Evolutionary conservation across 202 grass and related monocot species (phyloP).

Genomic region (Musa balbisiana): DNA sequence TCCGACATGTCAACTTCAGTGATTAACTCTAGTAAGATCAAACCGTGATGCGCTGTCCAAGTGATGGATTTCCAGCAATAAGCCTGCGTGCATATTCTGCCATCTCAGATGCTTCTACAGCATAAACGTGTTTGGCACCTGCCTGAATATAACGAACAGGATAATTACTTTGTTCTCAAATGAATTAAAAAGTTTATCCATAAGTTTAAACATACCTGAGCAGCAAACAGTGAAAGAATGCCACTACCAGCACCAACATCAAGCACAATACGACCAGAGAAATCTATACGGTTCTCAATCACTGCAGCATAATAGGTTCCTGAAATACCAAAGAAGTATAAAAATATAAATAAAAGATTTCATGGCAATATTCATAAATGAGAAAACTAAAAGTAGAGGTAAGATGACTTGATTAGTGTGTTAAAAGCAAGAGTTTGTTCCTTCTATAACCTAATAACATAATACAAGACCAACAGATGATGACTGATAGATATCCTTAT

Average conservation of each 20-base stretch:
- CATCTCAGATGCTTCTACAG: conserved; percentile 98
- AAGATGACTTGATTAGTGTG: background rate
- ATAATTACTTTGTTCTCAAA: background rate
- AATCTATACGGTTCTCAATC: conserved; percentile 79
- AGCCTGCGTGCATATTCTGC: conserved; percentile 81
- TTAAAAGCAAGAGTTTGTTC: background rate
- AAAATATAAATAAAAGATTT: conserved; percentile 11
- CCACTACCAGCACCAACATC: conserved; percentile 99
- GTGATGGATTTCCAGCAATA: conserved; percentile 78
- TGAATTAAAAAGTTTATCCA: background rate
- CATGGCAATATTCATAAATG: background rate
- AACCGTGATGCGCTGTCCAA: conserved; percentile 90
- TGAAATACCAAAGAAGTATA: conserved; percentile 33
- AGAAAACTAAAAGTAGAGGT: too few relatives aligned
- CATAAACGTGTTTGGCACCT: conserved; percentile 97
- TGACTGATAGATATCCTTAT: background rate
- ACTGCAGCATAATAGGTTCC: conserved; percentile 99
- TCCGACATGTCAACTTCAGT: conserved; percentile 12
- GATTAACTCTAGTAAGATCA: conserved; percentile 28
- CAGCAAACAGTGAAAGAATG: conserved; percentile 99
- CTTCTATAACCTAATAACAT: background rate
- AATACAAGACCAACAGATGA: background rate
- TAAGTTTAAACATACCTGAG: conserved; percentile 45
- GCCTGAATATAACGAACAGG: conserved; percentile 43
- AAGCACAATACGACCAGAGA: conserved; percentile 78